Evolutionary conservation across 345 rosid species (phyloP), one percentile per base, ranked within the genome.

Genomic region (Schrenkiella parvula): DNA sequence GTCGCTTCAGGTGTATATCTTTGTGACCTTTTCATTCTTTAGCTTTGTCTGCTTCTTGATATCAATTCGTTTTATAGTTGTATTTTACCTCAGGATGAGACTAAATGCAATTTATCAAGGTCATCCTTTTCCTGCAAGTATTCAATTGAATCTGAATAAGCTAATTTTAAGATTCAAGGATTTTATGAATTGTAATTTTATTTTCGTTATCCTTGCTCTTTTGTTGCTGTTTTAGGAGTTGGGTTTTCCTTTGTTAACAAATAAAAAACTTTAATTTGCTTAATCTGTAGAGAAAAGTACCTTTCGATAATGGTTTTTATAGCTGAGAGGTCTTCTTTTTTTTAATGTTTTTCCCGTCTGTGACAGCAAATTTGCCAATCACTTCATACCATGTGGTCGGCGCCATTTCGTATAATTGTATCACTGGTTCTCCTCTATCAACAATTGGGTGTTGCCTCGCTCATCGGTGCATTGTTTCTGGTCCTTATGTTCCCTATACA

Each of bases 381-480:
- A 68, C 96, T 95, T 74, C 99, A 95, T 82, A 83, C 99, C 75
- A 54, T 95, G 73, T 95, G 99, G 99, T 95, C 99, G 55, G 99
- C 99, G 70, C 99, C 99, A 19, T 91, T 95, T 75, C 98, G 98
- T 47, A 95, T 95, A 43, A 57, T 70, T 71, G 12, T 91, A 71
- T 82, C 99, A 15, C 78, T 95, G 86, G 85, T 91, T 65, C 91
- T 95, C 59, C 92, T 95, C 35, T 95, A 86, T 75, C 80, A 82
- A 68, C 85, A 91, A 73, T 17, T 71, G 73, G 76, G 76, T 59
- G 80, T 71, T 72, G 80, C 77, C 15, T 44, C 80, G 9, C 46
- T 77, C 77, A 81, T 95, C 41, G 99, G 99, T 46, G 96, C 97
- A 73, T 23, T 91, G 57, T 22, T 95, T 80, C 89, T 95, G 31